phyloP scores from a whole-genome alignment of 805 yeast species.

The Candida cerambycidarum region DNA sequence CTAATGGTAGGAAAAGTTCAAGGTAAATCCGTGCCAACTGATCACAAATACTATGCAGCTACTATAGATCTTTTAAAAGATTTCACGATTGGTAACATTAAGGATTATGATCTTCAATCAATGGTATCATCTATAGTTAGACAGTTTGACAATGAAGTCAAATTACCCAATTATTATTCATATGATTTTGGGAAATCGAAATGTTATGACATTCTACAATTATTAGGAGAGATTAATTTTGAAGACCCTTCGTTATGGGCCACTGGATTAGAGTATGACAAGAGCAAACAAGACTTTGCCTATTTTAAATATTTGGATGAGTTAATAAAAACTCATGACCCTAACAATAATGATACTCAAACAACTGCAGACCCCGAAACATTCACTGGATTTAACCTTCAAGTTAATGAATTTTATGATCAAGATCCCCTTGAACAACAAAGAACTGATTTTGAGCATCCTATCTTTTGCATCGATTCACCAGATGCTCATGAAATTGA shows the following conservation, averaged over 20 bases:
- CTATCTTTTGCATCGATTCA: constrained; percentile 82
- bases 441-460: constrained; percentile 45
- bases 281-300: not conserved
- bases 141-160: not conserved
- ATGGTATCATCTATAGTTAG: constrained; percentile 39
- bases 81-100: constrained; percentile 56
- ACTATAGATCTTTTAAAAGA: constrained; percentile 50
- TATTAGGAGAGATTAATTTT: constrained; percentile 22
- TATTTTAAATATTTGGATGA: constrained; percentile 10
- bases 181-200: constrained; percentile 52
- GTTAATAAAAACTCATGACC: not conserved
- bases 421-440: constrained; percentile 27
- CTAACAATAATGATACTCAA: not conserved
- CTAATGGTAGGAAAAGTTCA: constrained; percentile 17
- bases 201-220: constrained; percentile 49
- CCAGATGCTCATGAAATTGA: constrained; percentile 85
- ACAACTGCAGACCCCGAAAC: not conserved
- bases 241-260: constrained; percentile 57
- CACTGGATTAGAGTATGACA: constrained; percentile 15
- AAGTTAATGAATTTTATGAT: constrained; percentile 22
- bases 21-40: constrained; percentile 1
- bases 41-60: constrained; percentile 27
- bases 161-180: constrained; percentile 4
- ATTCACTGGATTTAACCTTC: not conserved
- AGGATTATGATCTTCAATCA: constrained; percentile 48